Conservation (phyloP, 495 filamentous ascomycete genomes). For the Aspergillus indologenus region DNA sequence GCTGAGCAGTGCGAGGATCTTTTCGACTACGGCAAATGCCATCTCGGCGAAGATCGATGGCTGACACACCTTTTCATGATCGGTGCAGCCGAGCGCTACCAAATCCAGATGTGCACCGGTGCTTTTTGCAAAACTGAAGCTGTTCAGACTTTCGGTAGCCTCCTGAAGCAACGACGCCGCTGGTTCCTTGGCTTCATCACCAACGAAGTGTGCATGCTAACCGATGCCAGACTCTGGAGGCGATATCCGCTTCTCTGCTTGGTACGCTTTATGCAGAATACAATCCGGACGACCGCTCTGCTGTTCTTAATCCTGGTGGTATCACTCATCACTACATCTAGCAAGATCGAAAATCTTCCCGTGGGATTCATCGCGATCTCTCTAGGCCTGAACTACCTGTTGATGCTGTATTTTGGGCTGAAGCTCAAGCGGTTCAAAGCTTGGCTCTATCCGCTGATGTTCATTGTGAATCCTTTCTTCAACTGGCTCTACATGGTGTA, state of each 20-base stretch:
- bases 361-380: conserved; percentile 96
- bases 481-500: conserved; percentile 98
- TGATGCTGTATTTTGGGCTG: conserved; percentile 95
- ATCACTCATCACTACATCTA: conserved; percentile 80
- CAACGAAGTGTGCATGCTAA: conserved; percentile 98
- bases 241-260: conserved; percentile 87
- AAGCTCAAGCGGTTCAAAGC: conserved; percentile 87
- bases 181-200: conserved; percentile 99
- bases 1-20: conserved; percentile 94
- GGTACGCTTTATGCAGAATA: conserved; percentile 94
- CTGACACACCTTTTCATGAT: conserved; percentile 99
- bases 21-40: conserved; percentile 94
- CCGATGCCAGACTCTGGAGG: conserved; percentile 85
- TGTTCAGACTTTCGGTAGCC: conserved; percentile 79
- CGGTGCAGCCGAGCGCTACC: conserved; percentile 84
- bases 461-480: conserved; percentile 92
- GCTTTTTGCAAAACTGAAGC: conserved; percentile 99
- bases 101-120: conserved; percentile 95
- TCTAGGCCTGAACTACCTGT: conserved; percentile 85
- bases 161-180: conserved; percentile 90
- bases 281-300: conserved; percentile 90
- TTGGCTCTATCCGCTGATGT: conserved; percentile 95
- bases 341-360: conserved; percentile 72
- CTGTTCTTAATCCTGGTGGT: conserved; percentile 96
- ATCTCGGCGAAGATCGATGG: conserved; percentile 96